A percentile compares a stretch with the other conserved stretches of the same genome.
These are phyloP conservation scores for Gnomoniopsis smithogilvyi DNA, from an alignment of 2,329 filamentous ascomycete species.

Conservation along the genomic window DNA sequence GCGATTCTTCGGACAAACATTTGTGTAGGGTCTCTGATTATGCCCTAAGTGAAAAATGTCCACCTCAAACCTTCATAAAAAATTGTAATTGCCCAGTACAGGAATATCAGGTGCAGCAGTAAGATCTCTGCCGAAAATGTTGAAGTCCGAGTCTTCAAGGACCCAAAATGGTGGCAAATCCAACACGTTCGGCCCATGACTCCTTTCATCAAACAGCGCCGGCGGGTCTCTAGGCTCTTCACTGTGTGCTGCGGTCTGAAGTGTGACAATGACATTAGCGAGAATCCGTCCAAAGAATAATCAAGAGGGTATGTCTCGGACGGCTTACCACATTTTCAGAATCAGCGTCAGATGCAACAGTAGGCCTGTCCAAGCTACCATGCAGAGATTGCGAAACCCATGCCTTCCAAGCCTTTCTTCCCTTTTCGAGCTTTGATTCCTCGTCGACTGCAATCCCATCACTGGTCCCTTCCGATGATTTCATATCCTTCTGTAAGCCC, in stretches of 20 bases:
- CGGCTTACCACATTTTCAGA: not conserved
- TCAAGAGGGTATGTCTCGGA: not conserved
- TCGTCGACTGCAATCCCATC: not conserved
- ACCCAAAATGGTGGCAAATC: not conserved
- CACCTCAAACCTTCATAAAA: not conserved
- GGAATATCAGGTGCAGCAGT: not conserved
- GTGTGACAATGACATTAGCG: not conserved
- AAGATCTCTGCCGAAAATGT: not conserved
- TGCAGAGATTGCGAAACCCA: not conserved
- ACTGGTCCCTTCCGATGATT: not conserved
- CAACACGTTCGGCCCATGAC: not conserved
- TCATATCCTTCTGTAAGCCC: not conserved
- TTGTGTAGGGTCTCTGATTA: no score
- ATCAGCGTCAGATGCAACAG: not conserved
- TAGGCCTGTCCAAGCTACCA: not conserved
- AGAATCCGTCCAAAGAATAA: not conserved
- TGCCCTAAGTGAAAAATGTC: not conserved
- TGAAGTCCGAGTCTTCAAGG: not conserved
- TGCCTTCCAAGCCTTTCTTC: not conserved
- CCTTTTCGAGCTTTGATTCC: not conserved
- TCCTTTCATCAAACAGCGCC: not conserved
- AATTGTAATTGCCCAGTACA: not conserved
- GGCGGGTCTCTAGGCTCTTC: not conserved
- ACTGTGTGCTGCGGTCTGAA: not conserved
- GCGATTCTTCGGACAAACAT: no score